Evolutionary conservation across 108 stramenopile species (phyloP), one percentile per base, ranked within the genome.

Genomic region (Skeletonema marinoi): DNA sequence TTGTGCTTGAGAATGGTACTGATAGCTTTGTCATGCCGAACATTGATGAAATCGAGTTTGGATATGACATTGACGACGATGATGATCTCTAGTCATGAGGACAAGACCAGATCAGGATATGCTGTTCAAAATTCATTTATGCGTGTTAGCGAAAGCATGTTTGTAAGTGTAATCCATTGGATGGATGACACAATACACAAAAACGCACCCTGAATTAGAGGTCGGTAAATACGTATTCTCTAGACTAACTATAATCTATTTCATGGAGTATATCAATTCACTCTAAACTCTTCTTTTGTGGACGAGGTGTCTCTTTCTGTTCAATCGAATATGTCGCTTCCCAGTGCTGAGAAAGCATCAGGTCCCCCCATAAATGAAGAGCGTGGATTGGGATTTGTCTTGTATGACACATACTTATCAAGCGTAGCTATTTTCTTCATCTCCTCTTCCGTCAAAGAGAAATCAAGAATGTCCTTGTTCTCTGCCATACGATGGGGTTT

Each of bases 401-500:
- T 78, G 71, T 73, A 64, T 8, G 38, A 32, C 14, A 72, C 62
- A 50, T 66, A 78, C 65, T 78, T 78, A 32, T 78, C 70, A 38
- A 86, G 42, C 21, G 42, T 35, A 13, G 79, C 75, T 54, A 96
- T 90, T 10, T 60, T 42, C 33, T 60, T 65, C 91, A 97, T 93
- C 17, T 95, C 93, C 36, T 90, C 82, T 13, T 74, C 69, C 19
- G 71, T 42, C 12, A 97, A 74, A 38, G 76, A 69, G 68, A 93
- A 97, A 30, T 80, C 83, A 44, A 81, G 89, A 29, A 93, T 75
- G 32, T 67, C 80, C 42, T 92, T 70, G 82, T 97, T 97, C 68
- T 91, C 89, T 13, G 32, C 60, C 88, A 96, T 92, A 65, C 92
- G 89, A 6, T 86, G 75, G 3, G 93, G 92, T 35, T 87, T 89